Conservation (phyloP, 768 basidiomycete species). For the Boletus reticulatus region DNA sequence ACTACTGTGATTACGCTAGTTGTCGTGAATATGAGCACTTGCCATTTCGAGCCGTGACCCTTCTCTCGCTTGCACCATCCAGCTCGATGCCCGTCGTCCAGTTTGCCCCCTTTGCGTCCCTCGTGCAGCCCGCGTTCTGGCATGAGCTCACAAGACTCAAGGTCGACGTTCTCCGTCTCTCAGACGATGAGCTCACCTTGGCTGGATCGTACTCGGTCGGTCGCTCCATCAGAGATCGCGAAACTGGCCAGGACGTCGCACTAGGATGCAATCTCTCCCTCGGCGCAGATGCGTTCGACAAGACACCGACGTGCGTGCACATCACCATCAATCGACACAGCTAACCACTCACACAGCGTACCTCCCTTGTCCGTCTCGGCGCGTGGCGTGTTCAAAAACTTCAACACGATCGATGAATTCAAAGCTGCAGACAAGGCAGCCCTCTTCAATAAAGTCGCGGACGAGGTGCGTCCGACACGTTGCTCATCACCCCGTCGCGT, state of each 20-base stretch:
- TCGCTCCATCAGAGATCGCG: slow-evolving; percentile 69
- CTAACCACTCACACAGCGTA: slow-evolving; percentile 32
- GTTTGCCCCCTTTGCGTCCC: slow-evolving; percentile 84
- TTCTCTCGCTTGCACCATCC: slow-evolving; percentile 8
- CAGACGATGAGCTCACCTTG: slow-evolving; percentile 66
- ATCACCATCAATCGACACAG: slow-evolving; percentile 4
- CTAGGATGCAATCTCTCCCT: slow-evolving; percentile 67
- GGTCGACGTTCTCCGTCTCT: slow-evolving; percentile 85
- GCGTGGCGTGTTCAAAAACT: slow-evolving; percentile 82
- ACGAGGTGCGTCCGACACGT: slow-evolving; percentile 47
- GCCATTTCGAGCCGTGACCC: not conserved
- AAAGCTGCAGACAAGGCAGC: slow-evolving; percentile 84
- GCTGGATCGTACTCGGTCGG: slow-evolving; percentile 70
- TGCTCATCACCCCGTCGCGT: not conserved
- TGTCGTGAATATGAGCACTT: slow-evolving; percentile 2
- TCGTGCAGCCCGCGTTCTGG: slow-evolving; percentile 92
- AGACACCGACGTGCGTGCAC: slow-evolving; percentile 42
- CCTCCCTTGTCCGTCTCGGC: slow-evolving; percentile 51
- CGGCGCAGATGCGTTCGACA: slow-evolving; percentile 62
- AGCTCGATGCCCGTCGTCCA: slow-evolving; percentile 59
- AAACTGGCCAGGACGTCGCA: slow-evolving; percentile 70
- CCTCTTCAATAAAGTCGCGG: slow-evolving; percentile 73
- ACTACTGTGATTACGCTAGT: not conserved
- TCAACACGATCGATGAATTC: slow-evolving; percentile 97
- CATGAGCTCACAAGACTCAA: slow-evolving; percentile 85